Conservation (phyloP, 306 rosid species). For the Cajanus cajan region DNA sequence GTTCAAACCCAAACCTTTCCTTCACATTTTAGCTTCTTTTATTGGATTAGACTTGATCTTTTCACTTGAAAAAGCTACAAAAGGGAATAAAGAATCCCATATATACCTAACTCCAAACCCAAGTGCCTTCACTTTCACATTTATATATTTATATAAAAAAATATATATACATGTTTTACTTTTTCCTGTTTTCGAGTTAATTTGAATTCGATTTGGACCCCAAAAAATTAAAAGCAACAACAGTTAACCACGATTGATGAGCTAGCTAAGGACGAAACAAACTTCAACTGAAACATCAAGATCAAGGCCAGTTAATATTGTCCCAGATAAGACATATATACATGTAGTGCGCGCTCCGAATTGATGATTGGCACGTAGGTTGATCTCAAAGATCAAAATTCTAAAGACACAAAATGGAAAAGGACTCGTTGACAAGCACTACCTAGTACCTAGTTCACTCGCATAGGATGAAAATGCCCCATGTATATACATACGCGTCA, state of each 20-base stretch:
- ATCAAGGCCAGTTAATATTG: slow-evolving; percentile 41
- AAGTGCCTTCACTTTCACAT: slow-evolving; percentile 36
- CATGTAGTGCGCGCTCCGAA: slow-evolving; percentile 36
- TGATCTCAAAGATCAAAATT: slow-evolving; percentile 13
- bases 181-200: slow-evolving; percentile 24
- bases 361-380: slow-evolving; percentile 36
- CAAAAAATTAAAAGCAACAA: neutral
- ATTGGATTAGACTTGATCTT: slow-evolving; percentile 38
- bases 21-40: slow-evolving; percentile 33
- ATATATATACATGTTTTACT: too few relatives aligned
- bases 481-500: slow-evolving; percentile 27
- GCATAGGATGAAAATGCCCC: slow-evolving; percentile 35
- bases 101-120: slow-evolving; percentile 42
- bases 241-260: neutral
- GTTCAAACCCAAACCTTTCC: slow-evolving; percentile 38
- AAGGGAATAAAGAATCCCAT: slow-evolving; percentile 44
- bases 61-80: slow-evolving; percentile 38
- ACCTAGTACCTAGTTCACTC: slow-evolving; percentile 35
- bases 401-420: slow-evolving; percentile 37
- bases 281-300: slow-evolving; percentile 41
- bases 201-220: neutral
- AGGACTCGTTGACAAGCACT: slow-evolving; percentile 33
- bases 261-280: slow-evolving; percentile 29
- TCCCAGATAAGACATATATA: slow-evolving; percentile 38
- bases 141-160: too few relatives aligned